Evolutionary conservation across 1,284 basidiomycete genomes (phyloP), one percentile per base, ranked within the genome.

Genomic region (Papiliotrema nemorosa): DNA sequence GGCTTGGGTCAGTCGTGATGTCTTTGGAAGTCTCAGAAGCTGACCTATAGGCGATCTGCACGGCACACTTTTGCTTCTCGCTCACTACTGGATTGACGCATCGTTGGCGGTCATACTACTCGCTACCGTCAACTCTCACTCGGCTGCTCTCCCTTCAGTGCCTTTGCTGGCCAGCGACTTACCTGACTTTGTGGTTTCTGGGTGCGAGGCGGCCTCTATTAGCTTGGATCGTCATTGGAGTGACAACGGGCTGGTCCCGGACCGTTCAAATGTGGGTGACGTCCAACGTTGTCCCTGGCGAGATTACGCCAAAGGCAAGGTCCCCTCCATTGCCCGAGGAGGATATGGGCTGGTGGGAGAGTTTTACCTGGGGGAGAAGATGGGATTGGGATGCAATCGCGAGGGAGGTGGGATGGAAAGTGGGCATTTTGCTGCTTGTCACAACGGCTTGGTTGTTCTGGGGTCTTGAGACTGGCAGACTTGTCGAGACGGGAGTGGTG

Each of bases 201-300:
- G 76, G 76, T 14, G 52, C 63, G 12, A 45, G 62, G 3, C 63
- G 72, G 6, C 66, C 71, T 0, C 60, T 76, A 4, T 60, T 75
- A 33, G 70, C 69, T 2, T 77, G 76, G 76, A 67, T 75, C n/a
- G 70, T 74, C 10, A 75, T 77, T 25, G 74, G 73, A 21, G 72
- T 72, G 2, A 73, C 73, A 31, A 77, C 75, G 0, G 72, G 69
- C 36, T 65, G 69, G 46, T 66, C 63, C 12, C 63, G 74, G 21
- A 65, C 66, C 3, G 61, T 77, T 2, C 69, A 75, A 52, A 75
- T 76, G 63, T 77, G 73, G 72, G 73, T 77, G n/a, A 76, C 75
- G 27, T 66, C 62, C 20, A 77, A 77, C 44, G 73, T 77, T 29
- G 46, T 64, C 20, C 53, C 52, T 22, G 47, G 40, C n/a, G 55